Evolutionary conservation across 768 basidiomycete species (phyloP).

Genomic region (Auricularia sp.): DNA sequence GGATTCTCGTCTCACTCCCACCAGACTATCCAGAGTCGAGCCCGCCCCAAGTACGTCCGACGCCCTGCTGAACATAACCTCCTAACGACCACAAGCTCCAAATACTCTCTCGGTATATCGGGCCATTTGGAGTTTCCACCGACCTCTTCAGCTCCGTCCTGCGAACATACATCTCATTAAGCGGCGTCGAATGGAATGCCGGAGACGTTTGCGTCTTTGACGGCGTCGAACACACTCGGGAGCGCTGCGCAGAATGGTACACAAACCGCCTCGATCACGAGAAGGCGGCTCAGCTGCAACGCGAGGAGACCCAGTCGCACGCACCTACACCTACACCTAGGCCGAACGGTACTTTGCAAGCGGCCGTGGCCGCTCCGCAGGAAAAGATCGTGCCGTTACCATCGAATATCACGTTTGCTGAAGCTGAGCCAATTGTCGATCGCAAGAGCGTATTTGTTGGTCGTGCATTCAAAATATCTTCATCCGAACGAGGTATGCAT

Average conservation of each 20-base stretch:
- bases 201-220: constrained; percentile 80
- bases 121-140: constrained; percentile 66
- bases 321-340: constrained; percentile 1
- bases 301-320: constrained; percentile 34
- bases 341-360: constrained; percentile 9
- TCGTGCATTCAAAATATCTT: constrained; percentile 65
- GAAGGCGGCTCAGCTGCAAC: constrained; percentile 42
- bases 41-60: constrained; percentile 67
- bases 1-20: constrained; percentile 35
- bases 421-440: constrained; percentile 75
- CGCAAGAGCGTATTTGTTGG: constrained; percentile 82
- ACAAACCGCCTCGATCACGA: constrained; percentile 50
- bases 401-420: constrained; percentile 52
- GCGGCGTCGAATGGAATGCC: constrained; percentile 64
- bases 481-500: constrained; percentile 55
- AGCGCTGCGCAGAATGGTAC: constrained; percentile 62
- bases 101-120: constrained; percentile 67
- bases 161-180: constrained; percentile 68
- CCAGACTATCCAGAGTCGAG: constrained; percentile 52
- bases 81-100: constrained; percentile 14
- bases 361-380: constrained; percentile 14
- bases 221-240: constrained; percentile 67
- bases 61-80: too few relatives aligned
- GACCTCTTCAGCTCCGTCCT: constrained; percentile 67
- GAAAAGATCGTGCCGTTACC: constrained; percentile 27